Base-by-base conservation (phyloP, 805 yeast genomes). In the Ogataea populi-albae region DNA sequence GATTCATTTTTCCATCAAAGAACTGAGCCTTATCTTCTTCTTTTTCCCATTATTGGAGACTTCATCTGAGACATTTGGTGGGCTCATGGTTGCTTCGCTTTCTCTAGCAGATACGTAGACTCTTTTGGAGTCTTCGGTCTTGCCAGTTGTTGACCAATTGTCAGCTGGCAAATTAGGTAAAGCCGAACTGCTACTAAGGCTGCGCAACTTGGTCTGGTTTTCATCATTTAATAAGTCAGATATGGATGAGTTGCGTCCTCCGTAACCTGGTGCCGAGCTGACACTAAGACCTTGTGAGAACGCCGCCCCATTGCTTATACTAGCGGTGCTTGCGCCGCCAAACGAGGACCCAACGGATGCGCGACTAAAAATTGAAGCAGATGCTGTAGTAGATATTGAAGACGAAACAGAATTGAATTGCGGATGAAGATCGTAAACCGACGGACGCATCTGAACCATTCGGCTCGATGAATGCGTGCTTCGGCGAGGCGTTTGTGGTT, bases 181-280 rank as follows among this genome's bases (percentile, higher is more conserved):
- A 11, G 17, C 21, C 28, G 6, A 17, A 34, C n/a, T 17, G 11
- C 7, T 10, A 17, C 17, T 27, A 15, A 35, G 17, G 11, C 20
- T 20, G 11, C 37, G 29, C 14, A 42, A 18, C 23, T 40, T 38
- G n/a, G 40, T 16, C 8, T 42, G 46, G 15, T 31, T 40, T 20
- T 53, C 52, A 19, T 49, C 45, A 31, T 53, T 55, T 14, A 55
- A 33, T 4, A 52, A 38, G 34, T 44, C 55, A 1, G 57, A 50
- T 15, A 55, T 49, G 12, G 57, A 52, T 3, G 57, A 49, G 14
- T 41, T 63, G 32, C 64, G 56, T 38, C 55, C 61, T n/a, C 38
- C 45, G 9, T 14, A 21, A 11, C 40, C 25, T 11, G 34, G 10
- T 5, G 21, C 23, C 6, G 34, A 24, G 26, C 26, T 21, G 21